Evolutionary conservation across 768 basidiomycete species (phyloP).

Genomic region (Tylopilus sp.): DNA sequence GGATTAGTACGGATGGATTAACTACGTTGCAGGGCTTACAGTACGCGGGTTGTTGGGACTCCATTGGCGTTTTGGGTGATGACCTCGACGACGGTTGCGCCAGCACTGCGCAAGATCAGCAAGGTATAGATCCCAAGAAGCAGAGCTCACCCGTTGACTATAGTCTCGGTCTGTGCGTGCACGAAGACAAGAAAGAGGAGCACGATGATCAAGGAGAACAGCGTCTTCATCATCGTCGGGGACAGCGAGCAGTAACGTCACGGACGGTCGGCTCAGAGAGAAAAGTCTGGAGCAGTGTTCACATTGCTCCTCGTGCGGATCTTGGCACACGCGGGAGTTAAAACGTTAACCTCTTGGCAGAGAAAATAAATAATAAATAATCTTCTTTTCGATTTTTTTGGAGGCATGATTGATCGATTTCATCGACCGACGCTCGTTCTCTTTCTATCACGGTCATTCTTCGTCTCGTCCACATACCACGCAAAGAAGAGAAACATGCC

Average conservation of each 20-base stretch:
- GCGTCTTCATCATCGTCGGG: constrained; percentile 21
- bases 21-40: constrained; percentile 34
- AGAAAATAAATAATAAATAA: background rate
- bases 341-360: constrained; percentile 12
- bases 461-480: constrained; percentile 34
- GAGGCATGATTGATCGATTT: constrained; percentile 33
- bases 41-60: constrained; percentile 36
- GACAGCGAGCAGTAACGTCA: constrained; percentile 5
- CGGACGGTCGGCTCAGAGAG: background rate
- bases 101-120: constrained; percentile 36
- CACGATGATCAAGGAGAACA: constrained; percentile 11
- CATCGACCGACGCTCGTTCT: constrained; percentile 13
- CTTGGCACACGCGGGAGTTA: constrained; percentile 24
- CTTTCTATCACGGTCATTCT: constrained; percentile 29
- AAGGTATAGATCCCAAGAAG: background rate
- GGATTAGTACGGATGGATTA: constrained; percentile 5
- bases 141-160: constrained; percentile 43
- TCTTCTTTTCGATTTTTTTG: constrained; percentile 1
- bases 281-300: background rate
- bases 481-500: constrained; percentile 73
- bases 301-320: background rate
- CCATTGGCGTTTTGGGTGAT: constrained; percentile 40
- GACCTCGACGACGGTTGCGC: constrained; percentile 50
- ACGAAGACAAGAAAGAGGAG: constrained; percentile 18
- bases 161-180: constrained; percentile 48